phyloP scores from a whole-genome alignment of 1,139 yeast species.

The Schwanniomyces etchellsii region DNA sequence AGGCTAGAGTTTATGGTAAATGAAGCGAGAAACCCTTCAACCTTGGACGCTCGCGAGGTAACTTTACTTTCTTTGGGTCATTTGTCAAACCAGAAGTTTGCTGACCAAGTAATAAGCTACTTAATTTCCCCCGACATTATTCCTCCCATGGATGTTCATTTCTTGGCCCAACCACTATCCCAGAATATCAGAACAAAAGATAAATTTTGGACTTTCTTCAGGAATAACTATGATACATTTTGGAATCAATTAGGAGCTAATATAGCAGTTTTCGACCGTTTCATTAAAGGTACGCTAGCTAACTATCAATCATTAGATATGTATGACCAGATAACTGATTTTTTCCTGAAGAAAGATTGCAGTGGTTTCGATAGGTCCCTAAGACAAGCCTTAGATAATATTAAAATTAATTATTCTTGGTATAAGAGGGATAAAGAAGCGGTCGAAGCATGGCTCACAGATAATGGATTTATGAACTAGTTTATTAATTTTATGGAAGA shows the following conservation, averaged over 20 bases:
- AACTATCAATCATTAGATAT: constrained; percentile 41
- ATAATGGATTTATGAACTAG: constrained; percentile 5
- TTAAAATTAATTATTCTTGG: constrained; percentile 47
- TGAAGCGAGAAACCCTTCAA: constrained; percentile 50
- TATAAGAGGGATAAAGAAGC: constrained; percentile 24
- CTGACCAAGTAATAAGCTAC: constrained; percentile 32
- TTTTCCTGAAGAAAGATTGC: constrained; percentile 52
- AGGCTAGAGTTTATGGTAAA: constrained; percentile 44
- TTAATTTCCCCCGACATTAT: constrained; percentile 37
- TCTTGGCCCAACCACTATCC: constrained; percentile 48
- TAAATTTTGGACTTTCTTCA: constrained; percentile 51
- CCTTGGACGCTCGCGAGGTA: constrained; percentile 64
- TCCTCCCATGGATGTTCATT: constrained; percentile 72
- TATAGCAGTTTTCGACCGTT: constrained; percentile 60
- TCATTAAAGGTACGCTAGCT: constrained; percentile 48
- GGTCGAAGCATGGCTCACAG: constrained; percentile 23
- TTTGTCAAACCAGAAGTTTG: constrained; percentile 32
- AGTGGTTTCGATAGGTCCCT: constrained; percentile 59
- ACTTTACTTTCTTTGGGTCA: constrained; percentile 60
- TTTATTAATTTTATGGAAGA: no score
- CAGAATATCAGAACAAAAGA: constrained; percentile 45
- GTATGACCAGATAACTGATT: constrained; percentile 38
- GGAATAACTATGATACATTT: constrained; percentile 46
- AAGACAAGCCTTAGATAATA: constrained; percentile 49
- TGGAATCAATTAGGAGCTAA: constrained; percentile 46